Percentiles rank a stretch among this genome's conserved stretches.
phyloP scores from a whole-genome alignment of 2,329 filamentous ascomycete genomes.

The Tolypocladium tropicale region DNA sequence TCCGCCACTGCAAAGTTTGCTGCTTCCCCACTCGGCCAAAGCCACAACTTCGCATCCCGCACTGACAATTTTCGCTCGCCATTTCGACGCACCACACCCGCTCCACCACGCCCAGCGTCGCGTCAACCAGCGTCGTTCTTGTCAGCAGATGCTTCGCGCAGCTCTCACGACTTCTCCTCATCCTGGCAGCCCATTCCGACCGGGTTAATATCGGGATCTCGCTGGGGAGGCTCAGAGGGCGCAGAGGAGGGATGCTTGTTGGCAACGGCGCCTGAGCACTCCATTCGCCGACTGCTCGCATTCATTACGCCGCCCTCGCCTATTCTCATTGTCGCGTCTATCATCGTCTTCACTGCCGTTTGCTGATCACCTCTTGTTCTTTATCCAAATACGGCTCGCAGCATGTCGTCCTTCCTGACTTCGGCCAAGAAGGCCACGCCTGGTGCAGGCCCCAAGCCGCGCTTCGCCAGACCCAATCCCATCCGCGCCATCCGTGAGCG shows the following conservation, averaged over 20 bases:
- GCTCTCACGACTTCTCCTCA: not conserved
- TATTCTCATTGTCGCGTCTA: not conserved
- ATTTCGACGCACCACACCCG: not conserved
- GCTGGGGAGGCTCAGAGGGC: not conserved
- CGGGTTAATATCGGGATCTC: not conserved
- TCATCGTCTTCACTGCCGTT: not conserved
- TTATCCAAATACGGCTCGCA: not conserved
- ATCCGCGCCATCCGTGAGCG: constrained; percentile 42
- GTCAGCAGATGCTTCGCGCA: not conserved
- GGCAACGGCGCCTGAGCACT: not conserved
- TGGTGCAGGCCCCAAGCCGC: constrained; percentile 22
- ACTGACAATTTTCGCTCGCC: not conserved
- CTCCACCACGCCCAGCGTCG: not conserved
- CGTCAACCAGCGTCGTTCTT: not conserved
- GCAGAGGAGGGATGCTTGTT: not conserved
- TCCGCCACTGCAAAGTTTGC: not conserved
- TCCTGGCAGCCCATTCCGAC: not conserved
- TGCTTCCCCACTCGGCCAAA: not conserved
- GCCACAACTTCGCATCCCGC: not conserved
- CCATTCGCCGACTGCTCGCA: not conserved
- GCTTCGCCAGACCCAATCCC: constrained; percentile 33
- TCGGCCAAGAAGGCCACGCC: constrained; percentile 24
- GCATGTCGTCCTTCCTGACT: constrained; percentile 38
- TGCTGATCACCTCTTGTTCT: no score
- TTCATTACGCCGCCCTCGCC: not conserved